Conservation (phyloP, 148 eudicot species). For the Rhododendron mucronatum region DNA sequence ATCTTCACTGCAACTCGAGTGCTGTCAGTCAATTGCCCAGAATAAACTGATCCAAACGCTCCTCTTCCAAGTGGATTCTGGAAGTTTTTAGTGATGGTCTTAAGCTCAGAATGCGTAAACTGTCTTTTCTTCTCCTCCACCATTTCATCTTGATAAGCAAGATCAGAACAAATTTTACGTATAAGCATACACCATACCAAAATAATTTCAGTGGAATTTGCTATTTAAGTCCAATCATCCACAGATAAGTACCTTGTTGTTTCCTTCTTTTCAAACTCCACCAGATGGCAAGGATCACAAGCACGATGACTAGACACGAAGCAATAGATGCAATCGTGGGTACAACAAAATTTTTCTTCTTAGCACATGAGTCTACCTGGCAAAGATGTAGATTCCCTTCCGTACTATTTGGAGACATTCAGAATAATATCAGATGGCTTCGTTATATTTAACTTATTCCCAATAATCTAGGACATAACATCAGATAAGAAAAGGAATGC, state of each 20-base stretch:
- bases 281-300: not conserved
- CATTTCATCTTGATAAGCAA: not conserved
- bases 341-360: not conserved
- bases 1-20: not conserved
- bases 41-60: constrained; percentile 30
- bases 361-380: not conserved
- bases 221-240: not conserved
- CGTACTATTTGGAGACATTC: too few relatives aligned
- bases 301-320: not conserved
- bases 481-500: too few relatives aligned
- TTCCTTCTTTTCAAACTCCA: not conserved
- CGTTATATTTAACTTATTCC: too few relatives aligned
- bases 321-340: not conserved
- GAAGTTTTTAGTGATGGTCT: not conserved
- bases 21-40: constrained; percentile 3
- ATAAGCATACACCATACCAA: not conserved
- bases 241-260: not conserved
- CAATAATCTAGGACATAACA: too few relatives aligned
- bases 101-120: not conserved
- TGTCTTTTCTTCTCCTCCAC: not conserved
- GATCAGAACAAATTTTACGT: not conserved
- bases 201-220: not conserved
- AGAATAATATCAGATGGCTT: not conserved
- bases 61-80: constrained; percentile 19
- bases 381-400: not conserved